Base-by-base conservation (phyloP, 495 filamentous ascomycete genomes). In the Talaromyces proteolyticus region DNA sequence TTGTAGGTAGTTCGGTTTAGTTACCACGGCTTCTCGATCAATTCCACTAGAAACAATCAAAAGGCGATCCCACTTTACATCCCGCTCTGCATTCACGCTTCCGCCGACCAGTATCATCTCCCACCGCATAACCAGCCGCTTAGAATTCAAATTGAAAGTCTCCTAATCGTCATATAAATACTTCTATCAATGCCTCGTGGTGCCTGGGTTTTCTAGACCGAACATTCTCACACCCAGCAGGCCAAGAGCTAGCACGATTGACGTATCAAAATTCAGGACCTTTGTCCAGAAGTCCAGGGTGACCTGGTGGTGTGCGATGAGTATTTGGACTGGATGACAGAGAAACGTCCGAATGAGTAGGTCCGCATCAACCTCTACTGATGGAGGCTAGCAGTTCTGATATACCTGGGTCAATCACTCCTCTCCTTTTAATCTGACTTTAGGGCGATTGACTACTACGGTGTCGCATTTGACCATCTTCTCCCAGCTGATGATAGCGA, bases 401-500 rank as follows among this genome's bases (percentile, higher is more conserved):
- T 36, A 41, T 41, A 20, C 16, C 38, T 3, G 6, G 29, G 29
- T 14, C 18, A 41, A 41, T 41, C n/a, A 1, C 18, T 41, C 6
- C 16, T 16, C 38, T 34, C 39, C 4, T 11, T 36, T 16, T 18
- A 14, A n/a, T n/a, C n/a, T n/a, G n/a, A n/a, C n/a, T 44, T 25
- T 54, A 68, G 62, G 16, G 17, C 56, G 39, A 68, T 72, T 53
- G 64, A 71, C 51, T 67, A 67, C 44, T 69, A 68, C 54, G 63
- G 66, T 16, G 58, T 69, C 16, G 67, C 61, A 50, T 70, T 70
- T 47, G 66, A 70, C 51, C 60, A 71, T 49, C 60, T 66, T 47
- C 58, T 66, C 18, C 60, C 59, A 18, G 37, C 47, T 18, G 57
- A 63, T 40, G 59, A 70, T 44, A 23, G 21, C 37, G 41, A 63